Percentiles rank a stretch among this genome's conserved stretches.
These are phyloP conservation scores for Sarcodon aspratus DNA, from an alignment of 768 basidiomycete genomes.

Conservation along the genomic window DNA sequence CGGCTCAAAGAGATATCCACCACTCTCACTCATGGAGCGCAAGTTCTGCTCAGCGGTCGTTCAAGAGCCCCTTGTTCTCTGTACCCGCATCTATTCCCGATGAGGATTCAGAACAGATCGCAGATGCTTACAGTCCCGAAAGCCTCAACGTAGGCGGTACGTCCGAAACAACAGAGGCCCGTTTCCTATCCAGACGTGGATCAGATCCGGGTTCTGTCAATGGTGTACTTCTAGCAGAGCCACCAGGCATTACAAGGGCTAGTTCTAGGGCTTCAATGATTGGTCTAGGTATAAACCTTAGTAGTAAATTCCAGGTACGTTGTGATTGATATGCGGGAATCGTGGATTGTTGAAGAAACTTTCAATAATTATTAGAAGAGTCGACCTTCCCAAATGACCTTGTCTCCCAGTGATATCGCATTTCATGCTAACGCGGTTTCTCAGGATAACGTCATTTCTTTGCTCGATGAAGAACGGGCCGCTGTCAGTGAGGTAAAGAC, in stretches of 20 bases:
- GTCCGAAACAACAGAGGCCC: slow-evolving; percentile 7
- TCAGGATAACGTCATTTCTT: slow-evolving; percentile 10
- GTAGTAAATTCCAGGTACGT: slow-evolving; percentile 5
- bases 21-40: not conserved
- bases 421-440: slow-evolving; percentile 31
- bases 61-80: not conserved
- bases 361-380: slow-evolving; percentile 19
- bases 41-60: not conserved
- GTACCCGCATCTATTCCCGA: not conserved
- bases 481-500: slow-evolving; percentile 58
- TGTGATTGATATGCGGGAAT: no score
- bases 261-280: slow-evolving; percentile 8
- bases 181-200: slow-evolving; percentile 1
- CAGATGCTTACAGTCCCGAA: slow-evolving; percentile 15
- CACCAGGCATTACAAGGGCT: slow-evolving; percentile 1
- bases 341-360: no score
- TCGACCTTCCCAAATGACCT: slow-evolving; percentile 37
- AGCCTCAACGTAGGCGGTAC: slow-evolving; percentile 32
- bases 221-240: not conserved
- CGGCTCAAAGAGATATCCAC: not conserved
- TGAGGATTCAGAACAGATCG: not conserved
- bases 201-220: slow-evolving; percentile 11
- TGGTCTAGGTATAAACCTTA: slow-evolving; percentile 20
- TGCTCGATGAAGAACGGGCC: slow-evolving; percentile 38
- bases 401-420: slow-evolving; percentile 55